A percentile compares a stretch with the other conserved stretches of the same genome.
Evolutionary conservation across 2,329 filamentous ascomycete species (phyloP).

Genomic region (Epichloe aotearoae): DNA sequence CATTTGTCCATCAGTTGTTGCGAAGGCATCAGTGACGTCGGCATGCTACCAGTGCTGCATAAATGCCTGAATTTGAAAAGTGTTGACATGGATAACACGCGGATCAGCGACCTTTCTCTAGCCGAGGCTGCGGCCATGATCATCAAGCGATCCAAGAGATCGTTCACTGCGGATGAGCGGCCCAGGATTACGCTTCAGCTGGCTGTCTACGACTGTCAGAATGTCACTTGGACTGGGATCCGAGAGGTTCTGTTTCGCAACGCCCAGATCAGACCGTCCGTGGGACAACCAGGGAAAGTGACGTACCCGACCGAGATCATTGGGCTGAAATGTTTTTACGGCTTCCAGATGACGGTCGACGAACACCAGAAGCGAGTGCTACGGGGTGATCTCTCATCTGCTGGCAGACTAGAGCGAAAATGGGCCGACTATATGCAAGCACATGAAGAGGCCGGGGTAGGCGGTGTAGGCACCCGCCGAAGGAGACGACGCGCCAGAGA

Average conservation of each 20-base stretch:
- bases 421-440: slow-evolving; percentile 95
- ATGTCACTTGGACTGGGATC: slow-evolving; percentile 85
- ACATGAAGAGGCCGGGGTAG: slow-evolving; percentile 66
- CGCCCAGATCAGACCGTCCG: slow-evolving; percentile 50
- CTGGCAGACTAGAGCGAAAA: slow-evolving; percentile 69
- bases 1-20: slow-evolving; percentile 87
- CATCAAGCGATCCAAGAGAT: slow-evolving; percentile 42
- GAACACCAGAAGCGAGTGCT: slow-evolving; percentile 83
- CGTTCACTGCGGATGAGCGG: slow-evolving; percentile 22
- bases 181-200: slow-evolving; percentile 56
- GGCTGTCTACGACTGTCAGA: slow-evolving; percentile 81
- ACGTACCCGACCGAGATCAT: slow-evolving; percentile 69
- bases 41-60: slow-evolving; percentile 73
- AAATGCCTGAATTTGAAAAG: slow-evolving; percentile 55
- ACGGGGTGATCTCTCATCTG: slow-evolving; percentile 59
- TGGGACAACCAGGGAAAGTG: slow-evolving; percentile 22
- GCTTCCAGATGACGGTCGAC: slow-evolving; percentile 88
- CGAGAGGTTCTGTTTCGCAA: slow-evolving; percentile 80
- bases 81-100: slow-evolving; percentile 86
- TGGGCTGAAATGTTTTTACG: slow-evolving; percentile 83
- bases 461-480: slow-evolving; percentile 52
- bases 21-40: slow-evolving; percentile 68
- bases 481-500: slow-evolving; percentile 67
- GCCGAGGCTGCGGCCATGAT: slow-evolving; percentile 76
- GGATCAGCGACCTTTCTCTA: slow-evolving; percentile 74